Conservation (phyloP, 148 eudicot species). For the Rhododendron williamsianum region DNA sequence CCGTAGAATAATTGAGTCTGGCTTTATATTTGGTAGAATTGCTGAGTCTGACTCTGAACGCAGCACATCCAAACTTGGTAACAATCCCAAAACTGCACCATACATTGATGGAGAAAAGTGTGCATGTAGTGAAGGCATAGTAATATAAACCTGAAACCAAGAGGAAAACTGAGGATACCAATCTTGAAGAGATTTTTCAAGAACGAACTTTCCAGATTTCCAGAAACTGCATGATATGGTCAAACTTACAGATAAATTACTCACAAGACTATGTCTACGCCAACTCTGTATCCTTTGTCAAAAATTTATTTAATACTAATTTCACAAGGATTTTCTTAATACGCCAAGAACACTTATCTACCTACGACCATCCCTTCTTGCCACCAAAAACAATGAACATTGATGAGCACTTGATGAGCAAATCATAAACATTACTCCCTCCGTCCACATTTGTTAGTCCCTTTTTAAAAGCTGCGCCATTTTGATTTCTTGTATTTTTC, state of each 20-base stretch:
- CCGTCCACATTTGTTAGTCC: too few species aligned
- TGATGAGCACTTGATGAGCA: not conserved
- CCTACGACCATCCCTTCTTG: not conserved
- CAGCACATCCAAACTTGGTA: conserved; percentile 27
- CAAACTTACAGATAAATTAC: not conserved
- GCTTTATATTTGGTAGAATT: conserved; percentile 10
- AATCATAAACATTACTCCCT: not conserved
- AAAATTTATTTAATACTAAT: not conserved
- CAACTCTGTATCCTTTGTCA: not conserved
- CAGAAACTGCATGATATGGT: not conserved
- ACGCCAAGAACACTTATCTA: not conserved
- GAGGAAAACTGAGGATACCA: not conserved
- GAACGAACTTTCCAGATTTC: conserved; percentile 1
- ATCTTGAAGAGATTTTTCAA: not conserved
- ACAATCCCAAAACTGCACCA: conserved; percentile 38
- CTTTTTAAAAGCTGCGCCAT: too few species aligned
- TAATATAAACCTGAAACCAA: conserved; percentile 51
- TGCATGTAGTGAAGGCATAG: conserved; percentile 38
- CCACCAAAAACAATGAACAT: not conserved
- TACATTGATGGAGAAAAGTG: conserved; percentile 57
- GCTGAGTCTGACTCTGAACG: conserved; percentile 24
- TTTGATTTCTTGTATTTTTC: too few species aligned
- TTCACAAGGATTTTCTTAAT: not conserved
- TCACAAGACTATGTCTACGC: not conserved
- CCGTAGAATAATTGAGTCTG: conserved; percentile 13